A percentile compares a stretch with the other conserved stretches of the same genome.
Conservation (phyloP, 345 rosid genomes). For the Carallia brachiata region DNA sequence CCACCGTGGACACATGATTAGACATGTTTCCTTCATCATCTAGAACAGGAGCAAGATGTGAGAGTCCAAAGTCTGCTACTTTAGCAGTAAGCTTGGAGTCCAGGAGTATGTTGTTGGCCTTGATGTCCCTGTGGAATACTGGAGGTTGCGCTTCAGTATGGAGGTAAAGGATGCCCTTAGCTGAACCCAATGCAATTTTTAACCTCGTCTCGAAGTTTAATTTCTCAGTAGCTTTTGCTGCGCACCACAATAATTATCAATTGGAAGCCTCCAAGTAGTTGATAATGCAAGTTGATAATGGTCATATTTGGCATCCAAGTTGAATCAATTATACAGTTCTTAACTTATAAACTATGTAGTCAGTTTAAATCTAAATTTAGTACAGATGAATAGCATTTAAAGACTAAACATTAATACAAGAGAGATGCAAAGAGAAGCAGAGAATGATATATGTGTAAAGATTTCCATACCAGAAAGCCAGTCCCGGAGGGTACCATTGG, state of each 20-base stretch:
- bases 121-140: slow-evolving; percentile 50
- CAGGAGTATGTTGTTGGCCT: slow-evolving; percentile 50
- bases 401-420: too few relatives aligned
- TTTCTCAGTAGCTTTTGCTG: slow-evolving; percentile 23
- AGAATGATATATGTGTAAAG: neutral
- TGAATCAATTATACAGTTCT: too few relatives aligned
- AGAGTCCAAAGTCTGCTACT: slow-evolving; percentile 59
- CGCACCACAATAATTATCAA: neutral
- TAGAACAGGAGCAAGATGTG: slow-evolving; percentile 41
- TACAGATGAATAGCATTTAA: too few relatives aligned
- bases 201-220: slow-evolving; percentile 30
- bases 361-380: too few relatives aligned
- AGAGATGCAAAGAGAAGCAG: too few relatives aligned
- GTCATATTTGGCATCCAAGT: too few relatives aligned
- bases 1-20: slow-evolving; percentile 43
- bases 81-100: slow-evolving; percentile 45
- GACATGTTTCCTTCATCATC: slow-evolving; percentile 30
- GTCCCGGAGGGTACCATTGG: slow-evolving; percentile 49
- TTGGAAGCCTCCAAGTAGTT: slow-evolving; percentile 1
- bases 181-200: slow-evolving; percentile 45
- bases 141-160: slow-evolving; percentile 59
- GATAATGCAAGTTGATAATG: too few relatives aligned
- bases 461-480: slow-evolving; percentile 39
- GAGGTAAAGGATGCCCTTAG: slow-evolving; percentile 50
- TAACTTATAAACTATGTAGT: too few relatives aligned